These are phyloP conservation scores for Arachis hypogaea DNA, from an alignment of 306 rosid genomes.

Conservation along the genomic window DNA sequence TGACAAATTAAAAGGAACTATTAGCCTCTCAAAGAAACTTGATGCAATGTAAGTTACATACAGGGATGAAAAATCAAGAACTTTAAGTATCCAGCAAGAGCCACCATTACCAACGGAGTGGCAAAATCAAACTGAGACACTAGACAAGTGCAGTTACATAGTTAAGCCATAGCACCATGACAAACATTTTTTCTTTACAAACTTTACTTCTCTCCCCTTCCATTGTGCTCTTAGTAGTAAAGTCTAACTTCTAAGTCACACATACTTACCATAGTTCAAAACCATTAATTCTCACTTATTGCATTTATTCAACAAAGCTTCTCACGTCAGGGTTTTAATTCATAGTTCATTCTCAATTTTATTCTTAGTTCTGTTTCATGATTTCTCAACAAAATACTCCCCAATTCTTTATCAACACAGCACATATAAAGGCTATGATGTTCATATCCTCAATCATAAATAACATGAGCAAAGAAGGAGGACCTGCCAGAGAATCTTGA, in stretches of 20 bases:
- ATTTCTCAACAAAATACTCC: no score
- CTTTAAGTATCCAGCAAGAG: conserved; percentile 19
- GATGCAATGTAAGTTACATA: neutral
- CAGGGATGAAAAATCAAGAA: conserved; percentile 31
- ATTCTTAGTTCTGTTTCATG: no score
- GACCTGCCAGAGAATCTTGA: conserved; percentile 97
- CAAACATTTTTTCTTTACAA: conserved; percentile 10
- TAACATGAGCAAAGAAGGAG: neutral
- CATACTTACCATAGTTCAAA: conserved; percentile 20
- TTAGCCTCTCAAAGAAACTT: conserved; percentile 12
- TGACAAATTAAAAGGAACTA: conserved; percentile 8
- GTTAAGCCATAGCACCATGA: conserved; percentile 3
- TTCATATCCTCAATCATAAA: no score
- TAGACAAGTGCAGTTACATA: neutral
- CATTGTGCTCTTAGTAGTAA: neutral
- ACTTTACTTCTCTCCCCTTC: neutral
- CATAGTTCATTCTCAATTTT: no score
- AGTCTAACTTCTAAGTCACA: conserved; percentile 9
- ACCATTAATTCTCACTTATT: neutral
- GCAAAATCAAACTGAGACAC: conserved; percentile 8
- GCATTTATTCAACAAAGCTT: neutral
- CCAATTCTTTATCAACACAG: no score
- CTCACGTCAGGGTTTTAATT: no score
- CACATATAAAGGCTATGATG: no score
- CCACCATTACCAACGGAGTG: neutral